These are phyloP conservation scores for Aureobasidium sp. DNA, from an alignment of 2,329 filamentous ascomycete genomes.

Conservation along the genomic window DNA sequence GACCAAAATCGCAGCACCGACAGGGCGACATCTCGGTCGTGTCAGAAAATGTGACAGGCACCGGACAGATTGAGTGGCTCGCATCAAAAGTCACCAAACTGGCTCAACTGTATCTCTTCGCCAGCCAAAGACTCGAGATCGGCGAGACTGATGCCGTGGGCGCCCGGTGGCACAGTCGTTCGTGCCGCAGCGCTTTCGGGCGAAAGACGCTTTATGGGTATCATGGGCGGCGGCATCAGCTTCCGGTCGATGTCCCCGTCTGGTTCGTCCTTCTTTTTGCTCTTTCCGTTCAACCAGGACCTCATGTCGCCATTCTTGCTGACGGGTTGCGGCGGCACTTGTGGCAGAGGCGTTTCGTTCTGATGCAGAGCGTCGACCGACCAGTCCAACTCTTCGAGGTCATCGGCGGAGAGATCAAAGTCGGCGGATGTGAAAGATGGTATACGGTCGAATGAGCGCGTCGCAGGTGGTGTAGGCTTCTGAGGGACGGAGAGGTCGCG, in stretches of 20 bases:
- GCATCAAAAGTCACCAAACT: slow-evolving; percentile 16
- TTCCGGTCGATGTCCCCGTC: neutral
- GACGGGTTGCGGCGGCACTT: neutral
- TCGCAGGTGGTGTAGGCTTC: neutral
- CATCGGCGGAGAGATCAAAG: slow-evolving; percentile 35
- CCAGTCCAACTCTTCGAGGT: slow-evolving; percentile 32
- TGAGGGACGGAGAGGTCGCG: slow-evolving; percentile 29
- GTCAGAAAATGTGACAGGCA: neutral
- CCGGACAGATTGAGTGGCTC: neutral
- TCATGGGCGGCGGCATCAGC: slow-evolving; percentile 20
- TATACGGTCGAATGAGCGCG: slow-evolving; percentile 17
- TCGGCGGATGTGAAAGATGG: slow-evolving; percentile 34
- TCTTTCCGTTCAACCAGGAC: neutral
- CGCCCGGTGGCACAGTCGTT: neutral
- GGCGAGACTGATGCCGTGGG: slow-evolving; percentile 24
- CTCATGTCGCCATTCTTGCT: neutral
- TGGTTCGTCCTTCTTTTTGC: neutral
- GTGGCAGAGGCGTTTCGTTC: neutral
- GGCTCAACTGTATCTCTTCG: slow-evolving; percentile 31
- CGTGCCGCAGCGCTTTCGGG: neutral
- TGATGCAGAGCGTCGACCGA: slow-evolving; percentile 6
- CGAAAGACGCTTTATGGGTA: slow-evolving; percentile 7
- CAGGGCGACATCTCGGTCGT: neutral
- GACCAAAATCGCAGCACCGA: neutral
- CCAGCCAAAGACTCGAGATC: slow-evolving; percentile 31